Evolutionary conservation across 1,284 basidiomycete species (phyloP).

Genomic region (Leccinum insigne): DNA sequence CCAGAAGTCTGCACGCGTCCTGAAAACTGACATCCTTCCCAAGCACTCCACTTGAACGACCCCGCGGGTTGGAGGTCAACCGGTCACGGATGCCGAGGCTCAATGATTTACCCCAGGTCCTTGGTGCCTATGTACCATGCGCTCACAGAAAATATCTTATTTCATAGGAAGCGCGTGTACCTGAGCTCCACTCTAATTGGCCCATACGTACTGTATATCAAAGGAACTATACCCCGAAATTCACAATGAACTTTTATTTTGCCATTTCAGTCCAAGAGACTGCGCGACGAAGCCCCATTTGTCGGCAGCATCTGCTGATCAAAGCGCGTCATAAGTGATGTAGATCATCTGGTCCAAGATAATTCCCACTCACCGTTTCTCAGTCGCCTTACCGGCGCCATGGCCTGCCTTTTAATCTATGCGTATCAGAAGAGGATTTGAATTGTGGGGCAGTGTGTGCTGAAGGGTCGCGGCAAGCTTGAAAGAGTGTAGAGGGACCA

Average conservation of each 20-base stretch:
- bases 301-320: constrained; percentile 57
- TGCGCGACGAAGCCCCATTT: constrained; percentile 77
- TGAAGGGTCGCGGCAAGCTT: constrained; percentile 78
- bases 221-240: neutral
- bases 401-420: constrained; percentile 83
- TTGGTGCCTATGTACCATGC: neutral
- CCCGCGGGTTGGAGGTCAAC: too few species aligned
- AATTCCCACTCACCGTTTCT: constrained; percentile 51
- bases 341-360: neutral
- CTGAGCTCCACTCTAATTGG: neutral
- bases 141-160: neutral
- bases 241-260: constrained; percentile 17
- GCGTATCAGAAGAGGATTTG: constrained; percentile 69
- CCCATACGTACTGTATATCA: neutral
- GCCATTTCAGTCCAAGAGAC: constrained; percentile 53
- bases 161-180: neutral
- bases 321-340: constrained; percentile 1
- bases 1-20: constrained; percentile 68
- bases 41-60: constrained; percentile 14
- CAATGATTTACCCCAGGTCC: neutral
- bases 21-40: constrained; percentile 68
- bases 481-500: constrained; percentile 82
- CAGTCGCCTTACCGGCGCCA: constrained; percentile 77
- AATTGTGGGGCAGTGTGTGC: constrained; percentile 59
- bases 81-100: neutral